Evolutionary conservation across 441 rosid species (phyloP).

Genomic region (Erysimum pusillum): DNA sequence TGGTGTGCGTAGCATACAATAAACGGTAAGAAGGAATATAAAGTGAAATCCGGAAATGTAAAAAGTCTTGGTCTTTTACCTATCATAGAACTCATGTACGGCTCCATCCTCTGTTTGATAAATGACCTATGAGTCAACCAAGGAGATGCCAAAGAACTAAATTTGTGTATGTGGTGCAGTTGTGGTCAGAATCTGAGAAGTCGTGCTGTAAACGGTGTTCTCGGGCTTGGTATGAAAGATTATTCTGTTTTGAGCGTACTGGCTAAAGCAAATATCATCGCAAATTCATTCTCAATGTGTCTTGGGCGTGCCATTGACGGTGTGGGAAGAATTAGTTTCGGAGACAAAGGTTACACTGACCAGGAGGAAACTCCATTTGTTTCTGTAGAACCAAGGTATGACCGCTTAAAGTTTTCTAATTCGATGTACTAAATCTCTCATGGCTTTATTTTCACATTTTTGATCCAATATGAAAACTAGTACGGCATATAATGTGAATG

Average conservation of each 20-base stretch:
- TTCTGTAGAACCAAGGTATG: slow-evolving; percentile 60
- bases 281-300: slow-evolving; percentile 95
- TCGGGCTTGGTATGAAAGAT: slow-evolving; percentile 81
- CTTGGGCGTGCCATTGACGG: slow-evolving; percentile 54
- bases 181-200: slow-evolving; percentile 67
- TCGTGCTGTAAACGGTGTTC: slow-evolving; percentile 79
- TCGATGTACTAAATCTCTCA: neutral
- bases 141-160: slow-evolving; percentile 43
- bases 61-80: neutral
- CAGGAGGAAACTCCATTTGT: slow-evolving; percentile 78
- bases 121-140: slow-evolving; percentile 33
- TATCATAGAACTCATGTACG: neutral
- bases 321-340: slow-evolving; percentile 86
- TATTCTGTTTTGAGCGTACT: slow-evolving; percentile 88
- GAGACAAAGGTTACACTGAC: slow-evolving; percentile 82
- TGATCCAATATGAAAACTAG: slow-evolving; percentile 52
- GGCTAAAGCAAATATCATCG: slow-evolving; percentile 62
- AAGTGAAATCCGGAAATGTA: neutral
- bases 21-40: neutral
- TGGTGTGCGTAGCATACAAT: neutral
- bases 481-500: slow-evolving; percentile 72
- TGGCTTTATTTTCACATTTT: slow-evolving; percentile 1
- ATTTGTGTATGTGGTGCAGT: slow-evolving; percentile 52
- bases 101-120: slow-evolving; percentile 1
- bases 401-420: slow-evolving; percentile 18